These are phyloP conservation scores for Malus sylvestris DNA, from an alignment of 306 rosid species.

Conservation along the genomic window DNA sequence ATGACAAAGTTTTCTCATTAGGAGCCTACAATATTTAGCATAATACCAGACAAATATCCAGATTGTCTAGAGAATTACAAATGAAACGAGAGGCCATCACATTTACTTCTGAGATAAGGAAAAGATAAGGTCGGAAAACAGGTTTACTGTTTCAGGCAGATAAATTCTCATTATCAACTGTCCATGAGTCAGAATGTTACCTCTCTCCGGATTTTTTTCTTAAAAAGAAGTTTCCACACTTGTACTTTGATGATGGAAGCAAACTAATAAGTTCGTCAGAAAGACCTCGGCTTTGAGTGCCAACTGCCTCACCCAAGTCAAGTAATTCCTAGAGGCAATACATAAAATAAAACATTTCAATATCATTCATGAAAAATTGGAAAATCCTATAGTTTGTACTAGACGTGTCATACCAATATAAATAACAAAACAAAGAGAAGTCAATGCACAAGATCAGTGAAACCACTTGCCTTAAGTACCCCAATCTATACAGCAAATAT, in stretches of 20 bases:
- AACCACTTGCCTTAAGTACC: background rate
- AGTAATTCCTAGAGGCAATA: slow-evolving; percentile 57
- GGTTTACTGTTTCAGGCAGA: background rate
- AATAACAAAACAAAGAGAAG: background rate
- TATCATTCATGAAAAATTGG: background rate
- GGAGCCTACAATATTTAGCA: background rate
- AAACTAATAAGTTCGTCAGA: slow-evolving; percentile 64
- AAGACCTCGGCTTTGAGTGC: slow-evolving; percentile 82
- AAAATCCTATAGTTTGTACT: background rate
- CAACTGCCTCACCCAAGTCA: slow-evolving; percentile 84
- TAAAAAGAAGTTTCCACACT: slow-evolving; percentile 61
- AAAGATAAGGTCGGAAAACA: background rate
- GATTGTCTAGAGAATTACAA: background rate
- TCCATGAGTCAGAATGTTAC: slow-evolving; percentile 26
- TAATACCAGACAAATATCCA: background rate
- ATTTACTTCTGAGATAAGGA: background rate
- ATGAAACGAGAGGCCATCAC: background rate
- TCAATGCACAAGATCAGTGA: background rate
- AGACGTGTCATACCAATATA: background rate
- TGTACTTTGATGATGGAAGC: slow-evolving; percentile 74
- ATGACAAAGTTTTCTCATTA: background rate
- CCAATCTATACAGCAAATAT: background rate
- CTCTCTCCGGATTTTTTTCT: slow-evolving; percentile 62
- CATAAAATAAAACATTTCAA: background rate
- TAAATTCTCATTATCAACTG: background rate